These are phyloP conservation scores for Sporothrix pallida DNA, from an alignment of 2,329 filamentous ascomycete species.

Conservation along the genomic window DNA sequence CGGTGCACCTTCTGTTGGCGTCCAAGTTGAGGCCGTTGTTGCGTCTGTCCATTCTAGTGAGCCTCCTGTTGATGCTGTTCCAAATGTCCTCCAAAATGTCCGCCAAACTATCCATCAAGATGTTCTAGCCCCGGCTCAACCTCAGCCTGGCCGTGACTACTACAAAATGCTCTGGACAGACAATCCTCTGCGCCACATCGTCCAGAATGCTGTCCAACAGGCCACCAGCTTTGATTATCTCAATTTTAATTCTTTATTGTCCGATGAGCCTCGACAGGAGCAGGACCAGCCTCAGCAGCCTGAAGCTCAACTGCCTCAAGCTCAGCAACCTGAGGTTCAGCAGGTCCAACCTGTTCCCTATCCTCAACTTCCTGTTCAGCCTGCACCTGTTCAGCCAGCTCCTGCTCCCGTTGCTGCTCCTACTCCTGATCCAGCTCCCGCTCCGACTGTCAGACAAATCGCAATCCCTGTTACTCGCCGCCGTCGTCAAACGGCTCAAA, in stretches of 20 bases:
- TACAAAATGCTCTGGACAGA: constrained; percentile 10
- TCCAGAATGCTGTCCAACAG: neutral
- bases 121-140: too few species aligned
- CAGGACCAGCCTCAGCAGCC: neutral
- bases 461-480: too few species aligned
- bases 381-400: neutral
- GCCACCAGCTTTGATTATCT: neutral
- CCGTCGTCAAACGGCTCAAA: neutral
- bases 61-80: neutral
- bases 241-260: neutral
- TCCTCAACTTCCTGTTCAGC: neutral
- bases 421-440: neutral
- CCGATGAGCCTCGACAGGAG: neutral
- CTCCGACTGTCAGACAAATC: neutral
- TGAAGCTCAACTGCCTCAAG: neutral
- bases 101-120: neutral
- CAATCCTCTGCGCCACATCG: constrained; percentile 2
- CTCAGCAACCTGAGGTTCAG: neutral
- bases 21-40: neutral
- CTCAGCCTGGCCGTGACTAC: neutral
- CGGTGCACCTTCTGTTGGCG: neutral
- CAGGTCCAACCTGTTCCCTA: neutral
- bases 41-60: neutral
- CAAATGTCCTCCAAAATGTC: neutral
- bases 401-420: neutral